Conservation (phyloP, 805 yeast species). For the Sporopachydermia quercuum region DNA sequence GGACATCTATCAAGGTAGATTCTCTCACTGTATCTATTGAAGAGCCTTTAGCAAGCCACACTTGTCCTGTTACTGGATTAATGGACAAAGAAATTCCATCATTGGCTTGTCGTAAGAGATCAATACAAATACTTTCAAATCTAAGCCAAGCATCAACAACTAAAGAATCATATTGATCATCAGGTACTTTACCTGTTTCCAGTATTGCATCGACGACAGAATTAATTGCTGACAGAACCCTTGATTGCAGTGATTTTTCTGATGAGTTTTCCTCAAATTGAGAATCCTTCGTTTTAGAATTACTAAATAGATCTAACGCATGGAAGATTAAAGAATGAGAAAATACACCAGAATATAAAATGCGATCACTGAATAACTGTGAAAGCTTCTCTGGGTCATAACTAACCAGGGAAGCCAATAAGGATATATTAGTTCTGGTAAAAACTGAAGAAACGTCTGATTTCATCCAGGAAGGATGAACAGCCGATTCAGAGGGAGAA, state of each 20-base stretch:
- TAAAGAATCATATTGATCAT: neutral
- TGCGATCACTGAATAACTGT: neutral
- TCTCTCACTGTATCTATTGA: neutral
- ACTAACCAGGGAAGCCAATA: neutral
- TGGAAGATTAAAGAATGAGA: neutral
- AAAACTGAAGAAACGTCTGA: neutral
- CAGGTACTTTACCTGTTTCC: neutral
- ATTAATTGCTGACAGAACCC: neutral
- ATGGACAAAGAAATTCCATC: neutral
- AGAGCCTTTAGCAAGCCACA: neutral
- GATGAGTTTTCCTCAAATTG: neutral
- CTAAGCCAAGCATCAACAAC: neutral
- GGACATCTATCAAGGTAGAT: neutral
- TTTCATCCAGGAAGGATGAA: neutral
- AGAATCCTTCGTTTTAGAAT: neutral
- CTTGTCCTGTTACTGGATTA: neutral
- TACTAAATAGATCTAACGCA: neutral
- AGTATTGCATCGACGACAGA: neutral
- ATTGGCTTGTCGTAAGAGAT: neutral
- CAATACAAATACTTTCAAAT: neutral
- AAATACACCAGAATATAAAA: neutral
- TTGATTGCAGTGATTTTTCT: neutral
- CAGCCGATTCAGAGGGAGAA: neutral
- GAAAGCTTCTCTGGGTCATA: neutral
- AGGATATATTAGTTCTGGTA: neutral